These are phyloP conservation scores for Lentinula novae-zelandiae DNA, from an alignment of 1,284 basidiomycete genomes.

Conservation along the genomic window DNA sequence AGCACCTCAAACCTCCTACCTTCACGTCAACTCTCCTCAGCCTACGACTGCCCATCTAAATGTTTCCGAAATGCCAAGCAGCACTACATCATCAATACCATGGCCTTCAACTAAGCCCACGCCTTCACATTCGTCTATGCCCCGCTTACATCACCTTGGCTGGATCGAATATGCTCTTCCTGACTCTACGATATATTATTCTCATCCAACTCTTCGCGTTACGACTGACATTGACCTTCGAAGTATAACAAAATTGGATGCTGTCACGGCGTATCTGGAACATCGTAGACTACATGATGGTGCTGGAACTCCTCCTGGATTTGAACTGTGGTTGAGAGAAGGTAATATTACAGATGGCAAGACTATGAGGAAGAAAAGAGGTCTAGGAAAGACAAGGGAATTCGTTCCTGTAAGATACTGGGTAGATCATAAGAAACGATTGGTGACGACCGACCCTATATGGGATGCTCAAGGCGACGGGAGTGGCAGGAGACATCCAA, in stretches of 20 bases:
- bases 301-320: constrained; percentile 33
- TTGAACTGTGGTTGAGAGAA: constrained; percentile 56
- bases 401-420: constrained; percentile 45
- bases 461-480: constrained; percentile 19
- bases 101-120: background rate
- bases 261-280: constrained; percentile 49
- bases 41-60: background rate
- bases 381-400: constrained; percentile 25
- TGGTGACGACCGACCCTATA: constrained; percentile 46
- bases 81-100: constrained; percentile 1
- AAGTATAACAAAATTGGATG: constrained; percentile 41
- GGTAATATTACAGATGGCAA: constrained; percentile 11
- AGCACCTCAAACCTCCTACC: background rate
- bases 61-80: background rate
- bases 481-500: constrained; percentile 23
- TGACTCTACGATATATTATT: constrained; percentile 63
- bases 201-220: constrained; percentile 51
- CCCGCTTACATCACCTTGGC: constrained; percentile 33
- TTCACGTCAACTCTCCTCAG: background rate
- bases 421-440: constrained; percentile 61
- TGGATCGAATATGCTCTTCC: constrained; percentile 72
- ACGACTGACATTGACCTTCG: constrained; percentile 67
- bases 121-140: constrained; percentile 14
- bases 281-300: constrained; percentile 33
- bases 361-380: constrained; percentile 26